These are phyloP conservation scores for Tulasnella sp. DNA, from an alignment of 768 basidiomycete genomes.

Conservation along the genomic window DNA sequence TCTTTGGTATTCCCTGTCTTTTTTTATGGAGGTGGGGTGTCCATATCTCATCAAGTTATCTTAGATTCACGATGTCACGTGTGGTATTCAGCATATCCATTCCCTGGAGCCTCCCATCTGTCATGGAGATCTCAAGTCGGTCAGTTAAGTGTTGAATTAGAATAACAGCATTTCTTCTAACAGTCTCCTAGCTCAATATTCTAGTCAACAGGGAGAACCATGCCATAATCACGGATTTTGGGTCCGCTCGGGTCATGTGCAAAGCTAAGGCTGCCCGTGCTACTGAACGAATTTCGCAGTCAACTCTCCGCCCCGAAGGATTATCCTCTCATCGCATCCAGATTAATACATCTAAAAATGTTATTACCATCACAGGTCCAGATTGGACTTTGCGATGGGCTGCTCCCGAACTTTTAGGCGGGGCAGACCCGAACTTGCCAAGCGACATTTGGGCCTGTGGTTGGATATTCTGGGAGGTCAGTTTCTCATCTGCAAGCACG, in stretches of 20 bases:
- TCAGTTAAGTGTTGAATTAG: not conserved
- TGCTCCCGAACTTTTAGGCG: not conserved
- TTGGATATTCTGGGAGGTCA: not conserved
- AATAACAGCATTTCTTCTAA: not conserved
- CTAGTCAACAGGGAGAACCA: not conserved
- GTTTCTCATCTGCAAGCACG: not conserved
- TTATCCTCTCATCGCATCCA: not conserved
- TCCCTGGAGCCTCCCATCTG: not conserved
- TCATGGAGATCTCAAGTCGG: not conserved
- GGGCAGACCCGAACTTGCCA: not conserved
- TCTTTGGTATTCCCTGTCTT: not conserved
- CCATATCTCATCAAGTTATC: not conserved
- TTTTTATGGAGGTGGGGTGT: not conserved
- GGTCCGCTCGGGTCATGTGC: not conserved
- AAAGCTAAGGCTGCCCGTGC: too few species aligned
- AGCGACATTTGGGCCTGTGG: not conserved
- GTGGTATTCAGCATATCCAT: not conserved
- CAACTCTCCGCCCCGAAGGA: not conserved
- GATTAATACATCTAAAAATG: not conserved
- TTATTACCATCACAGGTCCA: not conserved
- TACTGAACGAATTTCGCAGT: not conserved
- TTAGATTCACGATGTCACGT: not conserved
- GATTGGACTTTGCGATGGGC: not conserved
- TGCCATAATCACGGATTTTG: not conserved
- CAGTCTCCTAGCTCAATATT: not conserved